Conservation (phyloP, 192 early-diverging fungal species). For the Coemansia sp. region DNA sequence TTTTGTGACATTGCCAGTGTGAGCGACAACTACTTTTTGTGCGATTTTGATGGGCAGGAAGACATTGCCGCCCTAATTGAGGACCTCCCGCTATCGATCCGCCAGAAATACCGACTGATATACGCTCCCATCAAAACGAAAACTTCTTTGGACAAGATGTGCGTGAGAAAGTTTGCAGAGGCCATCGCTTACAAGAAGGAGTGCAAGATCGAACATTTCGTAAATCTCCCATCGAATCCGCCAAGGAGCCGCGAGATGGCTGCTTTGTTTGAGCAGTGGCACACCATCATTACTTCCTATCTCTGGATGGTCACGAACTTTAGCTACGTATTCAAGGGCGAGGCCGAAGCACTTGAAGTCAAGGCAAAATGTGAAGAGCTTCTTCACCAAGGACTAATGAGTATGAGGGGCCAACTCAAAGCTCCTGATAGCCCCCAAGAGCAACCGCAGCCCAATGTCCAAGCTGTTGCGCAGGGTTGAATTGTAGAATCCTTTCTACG, state of each 20-base stretch:
- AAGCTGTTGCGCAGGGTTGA: no score
- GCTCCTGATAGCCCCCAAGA: no score
- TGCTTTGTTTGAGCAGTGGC: conserved; percentile 65
- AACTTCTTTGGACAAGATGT: conserved; percentile 20
- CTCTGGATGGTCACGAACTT: conserved; percentile 80
- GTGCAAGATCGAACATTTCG: conserved; percentile 54
- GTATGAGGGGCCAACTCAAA: neutral
- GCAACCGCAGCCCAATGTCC: no score
- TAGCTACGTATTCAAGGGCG: conserved; percentile 58
- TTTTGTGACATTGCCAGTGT: conserved; percentile 73
- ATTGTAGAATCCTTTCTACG: no score
- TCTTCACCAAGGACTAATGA: conserved; percentile 51
- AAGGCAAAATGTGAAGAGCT: conserved; percentile 57
- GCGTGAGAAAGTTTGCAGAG: conserved; percentile 30
- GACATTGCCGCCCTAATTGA: conserved; percentile 67
- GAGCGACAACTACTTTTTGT: conserved; percentile 71
- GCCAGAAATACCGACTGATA: conserved; percentile 71
- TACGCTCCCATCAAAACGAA: conserved; percentile 62
- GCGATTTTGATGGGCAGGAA: conserved; percentile 69
- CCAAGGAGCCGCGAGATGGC: conserved; percentile 43
- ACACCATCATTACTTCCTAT: conserved; percentile 79
- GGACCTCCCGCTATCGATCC: conserved; percentile 57
- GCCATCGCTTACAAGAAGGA: conserved; percentile 30
- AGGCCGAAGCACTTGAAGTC: conserved; percentile 47
- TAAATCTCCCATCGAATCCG: conserved; percentile 50